Evolutionary conservation across 108 stramenopile species (phyloP), one percentile per base, ranked within the genome.

Genomic region (Pseudonitzschia multiseries): DNA sequence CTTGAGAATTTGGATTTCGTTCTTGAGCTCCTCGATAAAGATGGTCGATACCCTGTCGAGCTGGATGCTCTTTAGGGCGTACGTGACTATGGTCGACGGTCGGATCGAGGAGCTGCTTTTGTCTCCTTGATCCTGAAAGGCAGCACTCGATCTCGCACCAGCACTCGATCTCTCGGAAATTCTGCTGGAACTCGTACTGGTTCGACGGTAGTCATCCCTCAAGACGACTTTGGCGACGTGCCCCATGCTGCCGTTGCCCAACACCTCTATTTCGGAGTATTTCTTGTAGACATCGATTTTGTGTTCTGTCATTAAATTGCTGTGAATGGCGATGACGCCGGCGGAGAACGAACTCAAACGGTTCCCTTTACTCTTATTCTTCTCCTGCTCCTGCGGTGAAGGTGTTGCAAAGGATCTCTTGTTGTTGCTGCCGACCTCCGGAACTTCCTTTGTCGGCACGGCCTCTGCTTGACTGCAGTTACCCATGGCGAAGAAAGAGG

Each of bases 1-100:
- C 42, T 83, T 87, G 26, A 97, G 79, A 50, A 97, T 87, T 46
- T 78, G 75, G 65, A 97, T 96, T 81, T 97, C 96, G 81, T 95
- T 97, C 18, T 80, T 73, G 54, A 97, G 73, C 68, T 97, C 95
- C 26, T 92, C 87, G 17, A 95, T 43, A 70, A 89, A 86, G 21
- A 53, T 46, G 17, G 77, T 68, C 18, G 85, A 80, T 14, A 92
- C 80, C n/a, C 85, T 70, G 59, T 87, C 80, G 17, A 89, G 61
- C 14, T 79, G 81, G 60, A 92, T 92, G 20, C 66, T 65, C 53
- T 92, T 92, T 31, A 92, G 71, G 1, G 87, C 91, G 77, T 92
- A 92, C 3, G 3, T 33, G 18, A 59, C 27, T 8, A 27, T 1
- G 27, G 18, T 20, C 21, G 18, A 27, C 36, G 5, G 43, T 28